A percentile compares a stretch with the other conserved stretches of the same genome.
Evolutionary conservation across 2,329 filamentous ascomycete species (phyloP).

Genomic region (Zarea fungicola): DNA sequence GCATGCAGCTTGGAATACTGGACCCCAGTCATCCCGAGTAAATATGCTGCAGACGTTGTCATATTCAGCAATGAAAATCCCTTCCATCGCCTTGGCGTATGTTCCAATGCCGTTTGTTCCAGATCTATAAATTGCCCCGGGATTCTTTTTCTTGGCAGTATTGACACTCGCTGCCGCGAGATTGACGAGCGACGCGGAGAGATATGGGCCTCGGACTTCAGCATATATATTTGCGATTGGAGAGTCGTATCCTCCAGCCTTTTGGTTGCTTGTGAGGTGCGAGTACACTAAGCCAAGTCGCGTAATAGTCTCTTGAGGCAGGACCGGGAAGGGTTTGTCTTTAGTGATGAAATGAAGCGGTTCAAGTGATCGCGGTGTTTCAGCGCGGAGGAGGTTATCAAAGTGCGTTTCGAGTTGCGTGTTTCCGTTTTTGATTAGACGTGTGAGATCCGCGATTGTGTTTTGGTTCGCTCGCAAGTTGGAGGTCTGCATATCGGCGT

Average conservation of each 20-base stretch:
- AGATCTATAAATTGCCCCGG: slow-evolving; percentile 77
- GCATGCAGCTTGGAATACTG: slow-evolving; percentile 73
- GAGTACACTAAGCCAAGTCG: slow-evolving; percentile 73
- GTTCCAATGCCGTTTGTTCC: slow-evolving; percentile 89
- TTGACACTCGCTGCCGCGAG: slow-evolving; percentile 81
- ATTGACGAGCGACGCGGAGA: slow-evolving; percentile 77
- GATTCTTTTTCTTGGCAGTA: slow-evolving; percentile 73
- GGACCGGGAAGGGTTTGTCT: slow-evolving; percentile 73
- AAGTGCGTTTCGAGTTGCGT: slow-evolving; percentile 81
- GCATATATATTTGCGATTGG: slow-evolving; percentile 78
- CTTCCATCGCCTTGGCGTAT: slow-evolving; percentile 83
- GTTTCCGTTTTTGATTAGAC: slow-evolving; percentile 72
- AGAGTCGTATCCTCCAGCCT: slow-evolving; percentile 52
- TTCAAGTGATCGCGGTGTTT: slow-evolving; percentile 77
- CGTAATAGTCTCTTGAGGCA: slow-evolving; percentile 71
- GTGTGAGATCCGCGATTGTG: slow-evolving; percentile 73
- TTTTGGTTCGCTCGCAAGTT: slow-evolving; percentile 90
- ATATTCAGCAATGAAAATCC: slow-evolving; percentile 81
- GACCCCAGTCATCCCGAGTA: slow-evolving; percentile 74
- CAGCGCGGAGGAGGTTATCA: slow-evolving; percentile 65
- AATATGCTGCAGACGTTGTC: slow-evolving; percentile 88
- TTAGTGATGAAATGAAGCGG: slow-evolving; percentile 92
- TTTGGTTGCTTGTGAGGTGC: slow-evolving; percentile 61
- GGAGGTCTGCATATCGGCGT: slow-evolving; percentile 79
- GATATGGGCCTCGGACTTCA: slow-evolving; percentile 79